Conservation (phyloP, 495 filamentous ascomycete species). For the Recurvomyces mirabilis region DNA sequence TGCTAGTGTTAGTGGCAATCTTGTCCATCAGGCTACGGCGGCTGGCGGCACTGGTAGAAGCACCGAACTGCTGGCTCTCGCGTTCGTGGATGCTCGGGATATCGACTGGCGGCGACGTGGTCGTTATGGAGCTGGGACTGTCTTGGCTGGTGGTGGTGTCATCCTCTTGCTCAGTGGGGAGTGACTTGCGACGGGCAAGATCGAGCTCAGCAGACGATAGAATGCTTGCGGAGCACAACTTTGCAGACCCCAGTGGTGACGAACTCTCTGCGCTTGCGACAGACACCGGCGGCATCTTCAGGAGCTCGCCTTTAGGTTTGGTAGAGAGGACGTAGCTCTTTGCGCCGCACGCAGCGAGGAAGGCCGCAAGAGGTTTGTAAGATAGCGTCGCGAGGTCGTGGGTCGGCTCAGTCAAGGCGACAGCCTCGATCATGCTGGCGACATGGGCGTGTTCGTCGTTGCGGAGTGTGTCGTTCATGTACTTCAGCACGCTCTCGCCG, state of each 20-base stretch:
- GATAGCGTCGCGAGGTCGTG: slow-evolving; percentile 2
- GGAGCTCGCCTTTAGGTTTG: neutral
- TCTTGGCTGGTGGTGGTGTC: neutral
- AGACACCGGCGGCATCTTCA: too few relatives aligned
- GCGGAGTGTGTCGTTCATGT: slow-evolving; percentile 3
- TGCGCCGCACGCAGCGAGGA: neutral
- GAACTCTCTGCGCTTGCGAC: too few relatives aligned
- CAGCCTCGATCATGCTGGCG: neutral
- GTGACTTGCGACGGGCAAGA: too few relatives aligned
- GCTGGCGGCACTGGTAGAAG: neutral
- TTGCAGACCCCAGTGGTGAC: too few relatives aligned
- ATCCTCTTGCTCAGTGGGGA: too few relatives aligned
- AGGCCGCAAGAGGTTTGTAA: neutral
- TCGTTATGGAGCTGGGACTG: neutral
- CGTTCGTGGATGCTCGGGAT: neutral
- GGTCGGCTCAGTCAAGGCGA: slow-evolving; percentile 14
- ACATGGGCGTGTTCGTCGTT: neutral
- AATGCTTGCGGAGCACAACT: too few relatives aligned
- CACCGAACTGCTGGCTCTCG: too few relatives aligned
- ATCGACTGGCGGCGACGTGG: neutral
- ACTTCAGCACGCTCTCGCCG: slow-evolving; percentile 17
- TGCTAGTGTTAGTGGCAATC: slow-evolving; percentile 1
- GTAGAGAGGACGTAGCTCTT: slow-evolving; percentile 1
- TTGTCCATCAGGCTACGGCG: neutral
- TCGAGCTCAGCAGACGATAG: too few relatives aligned